Evolutionary conservation across 106 monocot species (phyloP).

Genomic region (Dactylorhiza incarnata): DNA sequence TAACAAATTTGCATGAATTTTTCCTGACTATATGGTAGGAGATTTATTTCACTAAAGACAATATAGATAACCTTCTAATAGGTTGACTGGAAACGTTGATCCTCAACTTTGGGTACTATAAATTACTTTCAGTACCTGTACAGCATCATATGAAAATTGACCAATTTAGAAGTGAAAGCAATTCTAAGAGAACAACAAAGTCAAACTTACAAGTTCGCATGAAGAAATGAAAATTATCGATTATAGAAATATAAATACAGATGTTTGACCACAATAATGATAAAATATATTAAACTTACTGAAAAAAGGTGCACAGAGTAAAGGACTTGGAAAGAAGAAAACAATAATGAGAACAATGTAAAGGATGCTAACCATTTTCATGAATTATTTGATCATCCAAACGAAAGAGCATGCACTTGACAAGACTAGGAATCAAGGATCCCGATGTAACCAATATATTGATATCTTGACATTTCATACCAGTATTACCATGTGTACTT

Average conservation of each 20-base stretch:
- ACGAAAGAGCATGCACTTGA: constrained; percentile 76
- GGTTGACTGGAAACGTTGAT: background rate
- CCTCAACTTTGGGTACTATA: background rate
- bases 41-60: background rate
- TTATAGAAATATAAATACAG: background rate
- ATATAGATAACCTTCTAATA: background rate
- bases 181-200: background rate
- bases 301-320: background rate
- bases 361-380: constrained; percentile 62
- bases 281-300: background rate
- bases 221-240: background rate
- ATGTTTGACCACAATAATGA: background rate
- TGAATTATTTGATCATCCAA: constrained; percentile 59
- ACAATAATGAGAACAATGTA: background rate
- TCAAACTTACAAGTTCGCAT: background rate
- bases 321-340: background rate
- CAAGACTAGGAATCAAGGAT: constrained; percentile 81
- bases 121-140: background rate
- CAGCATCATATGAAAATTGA: background rate
- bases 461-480: constrained; percentile 28
- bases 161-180: background rate
- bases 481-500: constrained; percentile 6
- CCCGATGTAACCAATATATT: constrained; percentile 87
- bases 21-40: background rate
- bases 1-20: background rate